phyloP scores from a whole-genome alignment of 202 grass and related monocot genomes.

The Tripidium arundinaceum region DNA sequence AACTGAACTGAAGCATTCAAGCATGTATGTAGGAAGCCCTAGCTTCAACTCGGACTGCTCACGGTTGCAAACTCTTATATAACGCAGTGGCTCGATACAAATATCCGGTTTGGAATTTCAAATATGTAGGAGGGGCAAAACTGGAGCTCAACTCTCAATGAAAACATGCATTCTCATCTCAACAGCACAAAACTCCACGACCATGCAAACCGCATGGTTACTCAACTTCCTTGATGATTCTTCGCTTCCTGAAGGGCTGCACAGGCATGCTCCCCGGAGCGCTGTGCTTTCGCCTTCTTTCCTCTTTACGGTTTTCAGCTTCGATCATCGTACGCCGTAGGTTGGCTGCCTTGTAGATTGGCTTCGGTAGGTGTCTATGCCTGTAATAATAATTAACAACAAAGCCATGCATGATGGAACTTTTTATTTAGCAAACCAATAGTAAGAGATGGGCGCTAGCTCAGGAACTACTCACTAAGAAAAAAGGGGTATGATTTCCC shows the following conservation, averaged over 20 bases:
- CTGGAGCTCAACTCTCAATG: background rate
- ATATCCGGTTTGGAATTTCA: background rate
- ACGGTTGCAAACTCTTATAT: background rate
- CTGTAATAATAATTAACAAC: background rate
- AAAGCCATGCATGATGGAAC: background rate
- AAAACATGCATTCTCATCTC: background rate
- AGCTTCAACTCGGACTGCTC: too few relatives aligned
- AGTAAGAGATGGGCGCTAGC: background rate
- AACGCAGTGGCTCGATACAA: background rate
- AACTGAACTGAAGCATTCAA: too few relatives aligned
- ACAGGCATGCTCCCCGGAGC: constrained; percentile 60
- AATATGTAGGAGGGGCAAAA: background rate
- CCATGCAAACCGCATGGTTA: constrained; percentile 6
- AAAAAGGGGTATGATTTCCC: too few relatives aligned
- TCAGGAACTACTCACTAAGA: background rate
- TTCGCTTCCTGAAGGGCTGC: constrained; percentile 82
- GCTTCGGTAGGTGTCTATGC: constrained; percentile 85
- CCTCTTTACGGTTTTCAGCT: constrained; percentile 62
- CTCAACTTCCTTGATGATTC: constrained; percentile 87
- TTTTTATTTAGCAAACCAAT: background rate
- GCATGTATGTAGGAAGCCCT: too few relatives aligned
- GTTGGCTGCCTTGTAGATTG: constrained; percentile 71
- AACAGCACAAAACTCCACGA: background rate
- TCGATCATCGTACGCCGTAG: constrained; percentile 75
- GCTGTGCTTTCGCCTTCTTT: constrained; percentile 72